These are phyloP conservation scores for Macrocybe gigantea DNA, from an alignment of 768 basidiomycete species.

Conservation along the genomic window DNA sequence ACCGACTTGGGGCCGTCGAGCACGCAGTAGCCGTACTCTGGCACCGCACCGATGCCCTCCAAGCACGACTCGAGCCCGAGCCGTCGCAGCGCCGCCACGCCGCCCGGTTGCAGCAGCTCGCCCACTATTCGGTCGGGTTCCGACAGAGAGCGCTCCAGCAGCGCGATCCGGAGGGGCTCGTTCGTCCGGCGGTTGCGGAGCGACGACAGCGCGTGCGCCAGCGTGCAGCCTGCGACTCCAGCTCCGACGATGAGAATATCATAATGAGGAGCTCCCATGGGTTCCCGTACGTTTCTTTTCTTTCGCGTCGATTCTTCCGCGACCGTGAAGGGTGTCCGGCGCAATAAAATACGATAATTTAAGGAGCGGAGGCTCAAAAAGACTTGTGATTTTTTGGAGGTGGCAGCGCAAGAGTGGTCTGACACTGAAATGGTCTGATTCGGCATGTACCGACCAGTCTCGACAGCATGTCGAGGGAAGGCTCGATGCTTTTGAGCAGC, in stretches of 20 bases:
- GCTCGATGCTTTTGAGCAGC: no score
- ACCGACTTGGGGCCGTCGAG: constrained; percentile 61
- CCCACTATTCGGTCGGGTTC: constrained; percentile 98
- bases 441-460: no score
- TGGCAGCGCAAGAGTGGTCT: no score
- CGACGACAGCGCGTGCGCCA: constrained; percentile 80
- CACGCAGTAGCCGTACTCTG: constrained; percentile 83
- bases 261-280: constrained; percentile 30
- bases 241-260: constrained; percentile 89
- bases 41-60: constrained; percentile 85
- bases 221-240: constrained; percentile 82
- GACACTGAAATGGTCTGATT: no score
- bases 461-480: no score
- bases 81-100: constrained; percentile 64
- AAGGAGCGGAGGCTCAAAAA: no score
- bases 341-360: no score
- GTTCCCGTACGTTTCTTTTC: background rate
- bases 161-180: constrained; percentile 63
- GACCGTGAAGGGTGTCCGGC: no score
- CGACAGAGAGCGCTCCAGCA: constrained; percentile 87
- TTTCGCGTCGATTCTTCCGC: no score
- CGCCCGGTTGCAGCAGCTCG: constrained; percentile 93
- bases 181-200: constrained; percentile 31
- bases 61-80: constrained; percentile 76
- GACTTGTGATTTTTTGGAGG: no score